A percentile compares a stretch with the other conserved stretches of the same genome.
These are phyloP conservation scores for Knufia fluminis DNA, from an alignment of 2,329 filamentous ascomycete species.

Conservation along the genomic window DNA sequence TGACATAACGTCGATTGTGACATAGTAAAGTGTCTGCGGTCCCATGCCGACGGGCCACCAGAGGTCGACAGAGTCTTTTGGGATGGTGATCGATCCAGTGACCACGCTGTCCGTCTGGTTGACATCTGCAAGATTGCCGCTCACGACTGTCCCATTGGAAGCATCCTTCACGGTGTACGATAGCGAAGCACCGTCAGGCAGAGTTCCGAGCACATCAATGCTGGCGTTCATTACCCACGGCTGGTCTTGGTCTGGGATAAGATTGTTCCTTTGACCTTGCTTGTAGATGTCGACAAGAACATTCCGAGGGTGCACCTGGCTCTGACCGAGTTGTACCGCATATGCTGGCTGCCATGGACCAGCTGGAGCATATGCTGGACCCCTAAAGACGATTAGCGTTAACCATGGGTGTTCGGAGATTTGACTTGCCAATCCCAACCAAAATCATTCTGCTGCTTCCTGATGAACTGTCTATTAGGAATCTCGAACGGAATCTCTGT, in stretches of 20 bases:
- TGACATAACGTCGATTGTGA: slow-evolving; percentile 42
- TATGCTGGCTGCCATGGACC: slow-evolving; percentile 54
- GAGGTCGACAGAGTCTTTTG: slow-evolving; percentile 39
- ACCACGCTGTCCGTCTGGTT: slow-evolving; percentile 31
- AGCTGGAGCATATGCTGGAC: slow-evolving; percentile 36
- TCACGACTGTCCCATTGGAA: not conserved
- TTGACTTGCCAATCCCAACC: slow-evolving; percentile 58
- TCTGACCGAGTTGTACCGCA: slow-evolving; percentile 41
- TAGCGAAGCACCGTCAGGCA: slow-evolving; percentile 38
- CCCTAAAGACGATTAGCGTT: no score
- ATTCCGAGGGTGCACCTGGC: slow-evolving; percentile 42
- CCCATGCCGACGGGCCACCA: slow-evolving; percentile 56
- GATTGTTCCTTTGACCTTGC: slow-evolving; percentile 48
- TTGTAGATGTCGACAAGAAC: slow-evolving; percentile 52
- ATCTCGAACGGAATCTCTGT: slow-evolving; percentile 41
- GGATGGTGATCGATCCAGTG: slow-evolving; percentile 41
- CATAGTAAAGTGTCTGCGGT: slow-evolving; percentile 48
- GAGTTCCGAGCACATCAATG: slow-evolving; percentile 45
- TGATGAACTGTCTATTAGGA: slow-evolving; percentile 45
- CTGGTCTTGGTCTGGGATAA: slow-evolving; percentile 47
- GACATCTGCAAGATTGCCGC: slow-evolving; percentile 33
- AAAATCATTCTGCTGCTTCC: slow-evolving; percentile 55
- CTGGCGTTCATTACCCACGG: slow-evolving; percentile 55
- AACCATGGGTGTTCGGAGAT: slow-evolving; percentile 27
- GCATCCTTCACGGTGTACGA: slow-evolving; percentile 40